These are phyloP conservation scores for Epicoccum sorghinum DNA, from an alignment of 2,329 filamentous ascomycete genomes.

Conservation along the genomic window DNA sequence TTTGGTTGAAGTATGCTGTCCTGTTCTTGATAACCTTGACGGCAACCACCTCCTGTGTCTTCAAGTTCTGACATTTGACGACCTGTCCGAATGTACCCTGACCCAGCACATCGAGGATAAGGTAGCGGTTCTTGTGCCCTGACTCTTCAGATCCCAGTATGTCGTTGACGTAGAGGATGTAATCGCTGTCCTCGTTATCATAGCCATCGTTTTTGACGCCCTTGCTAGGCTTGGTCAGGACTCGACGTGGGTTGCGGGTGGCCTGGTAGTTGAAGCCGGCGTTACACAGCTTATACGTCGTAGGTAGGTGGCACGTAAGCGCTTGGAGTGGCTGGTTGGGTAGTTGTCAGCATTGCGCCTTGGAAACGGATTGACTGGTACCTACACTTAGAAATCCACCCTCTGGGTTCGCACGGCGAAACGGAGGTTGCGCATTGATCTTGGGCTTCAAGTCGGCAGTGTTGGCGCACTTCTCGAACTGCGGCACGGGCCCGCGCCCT, in stretches of 20 bases:
- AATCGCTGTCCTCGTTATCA: slow-evolving; percentile 98
- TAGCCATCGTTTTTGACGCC: slow-evolving; percentile 98
- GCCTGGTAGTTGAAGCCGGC: slow-evolving; percentile 98
- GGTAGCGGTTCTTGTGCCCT: slow-evolving; percentile 97
- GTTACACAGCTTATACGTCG: slow-evolving; percentile 98
- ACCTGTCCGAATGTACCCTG: slow-evolving; percentile 99
- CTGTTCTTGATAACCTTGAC: slow-evolving; percentile 99
- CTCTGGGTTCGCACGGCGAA: slow-evolving; percentile 91
- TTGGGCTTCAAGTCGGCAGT: slow-evolving; percentile 78
- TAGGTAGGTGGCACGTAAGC: slow-evolving; percentile 87
- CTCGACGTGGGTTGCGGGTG: slow-evolving; percentile 90
- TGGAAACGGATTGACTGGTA: slow-evolving; percentile 11
- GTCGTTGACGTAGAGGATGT: slow-evolving; percentile 98
- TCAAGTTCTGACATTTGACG: slow-evolving; percentile 97
- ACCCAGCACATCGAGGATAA: slow-evolving; percentile 94
- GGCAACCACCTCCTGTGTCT: slow-evolving; percentile 96
- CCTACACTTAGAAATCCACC: slow-evolving; percentile 96
- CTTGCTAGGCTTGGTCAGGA: slow-evolving; percentile 98
- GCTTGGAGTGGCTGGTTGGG: slow-evolving; percentile 82
- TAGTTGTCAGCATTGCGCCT: slow-evolving; percentile 23
- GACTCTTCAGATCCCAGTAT: slow-evolving; percentile 97
- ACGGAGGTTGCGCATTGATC: slow-evolving; percentile 85
- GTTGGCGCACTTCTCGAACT: slow-evolving; percentile 80
- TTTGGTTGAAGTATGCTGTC: slow-evolving; percentile 99
- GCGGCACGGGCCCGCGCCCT: slow-evolving; percentile 75